Conservation (phyloP, 768 basidiomycete species). For the Mycena rosella region DNA sequence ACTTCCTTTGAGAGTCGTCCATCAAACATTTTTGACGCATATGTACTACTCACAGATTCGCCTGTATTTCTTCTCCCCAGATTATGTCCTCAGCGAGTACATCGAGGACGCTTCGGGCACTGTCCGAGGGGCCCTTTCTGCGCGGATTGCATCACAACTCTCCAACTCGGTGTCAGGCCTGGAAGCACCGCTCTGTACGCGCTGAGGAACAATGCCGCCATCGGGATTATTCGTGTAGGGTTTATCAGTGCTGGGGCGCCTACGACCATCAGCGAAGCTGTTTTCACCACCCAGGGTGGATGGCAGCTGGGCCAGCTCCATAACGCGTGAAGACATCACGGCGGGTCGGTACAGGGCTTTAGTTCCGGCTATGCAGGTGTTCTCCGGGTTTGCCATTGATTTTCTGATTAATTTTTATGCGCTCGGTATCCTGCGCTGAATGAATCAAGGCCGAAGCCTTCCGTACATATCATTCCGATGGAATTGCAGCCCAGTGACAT, state of each 20-base stretch:
- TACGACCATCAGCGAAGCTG: no score
- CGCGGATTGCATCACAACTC: not conserved
- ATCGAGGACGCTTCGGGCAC: no score
- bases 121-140: not conserved
- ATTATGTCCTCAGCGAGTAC: not conserved
- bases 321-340: not conserved
- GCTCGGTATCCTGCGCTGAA: constrained; percentile 2
- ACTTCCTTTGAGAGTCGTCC: no score
- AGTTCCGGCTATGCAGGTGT: not conserved
- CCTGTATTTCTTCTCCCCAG: not conserved
- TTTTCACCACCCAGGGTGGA: no score
- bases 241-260: no score
- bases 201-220: not conserved
- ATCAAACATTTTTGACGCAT: no score
- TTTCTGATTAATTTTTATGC: not conserved
- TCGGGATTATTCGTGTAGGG: not conserved
- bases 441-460: not conserved
- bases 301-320: not conserved
- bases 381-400: not conserved
- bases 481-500: not conserved
- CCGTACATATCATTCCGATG: not conserved
- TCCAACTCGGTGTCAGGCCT: not conserved
- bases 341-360: no score
- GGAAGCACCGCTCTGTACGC: not conserved
- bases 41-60: not conserved